A percentile compares a stretch with the other conserved stretches of the same genome.
Conservation (phyloP, 2,329 filamentous ascomycete genomes). For the Diaporthe citrichinensis region DNA sequence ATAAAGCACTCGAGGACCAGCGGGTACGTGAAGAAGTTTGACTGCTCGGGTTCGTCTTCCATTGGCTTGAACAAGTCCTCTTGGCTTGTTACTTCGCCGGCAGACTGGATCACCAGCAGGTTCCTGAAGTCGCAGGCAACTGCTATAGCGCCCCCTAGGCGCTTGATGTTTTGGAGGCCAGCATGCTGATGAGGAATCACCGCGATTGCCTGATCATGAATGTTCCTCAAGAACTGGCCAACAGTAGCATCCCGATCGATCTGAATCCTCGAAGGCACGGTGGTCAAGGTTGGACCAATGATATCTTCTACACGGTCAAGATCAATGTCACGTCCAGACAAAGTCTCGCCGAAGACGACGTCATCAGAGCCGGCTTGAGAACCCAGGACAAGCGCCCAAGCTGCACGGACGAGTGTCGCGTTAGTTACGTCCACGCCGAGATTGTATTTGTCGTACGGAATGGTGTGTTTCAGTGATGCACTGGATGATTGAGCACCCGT, state of each 20-base stretch:
- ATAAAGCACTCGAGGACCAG: neutral
- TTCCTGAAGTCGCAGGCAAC: constrained; percentile 18
- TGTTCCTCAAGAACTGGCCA: constrained; percentile 37
- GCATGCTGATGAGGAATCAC: constrained; percentile 74
- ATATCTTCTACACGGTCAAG: constrained; percentile 32
- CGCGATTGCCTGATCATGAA: neutral
- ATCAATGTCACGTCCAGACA: constrained; percentile 27
- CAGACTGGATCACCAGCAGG: constrained; percentile 15
- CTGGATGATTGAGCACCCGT: neutral
- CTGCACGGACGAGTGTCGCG: constrained; percentile 57
- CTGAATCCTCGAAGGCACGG: constrained; percentile 65
- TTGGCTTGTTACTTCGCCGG: neutral
- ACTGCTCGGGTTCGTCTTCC: neutral
- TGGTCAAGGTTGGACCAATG: constrained; percentile 64
- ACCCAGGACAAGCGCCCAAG: constrained; percentile 14
- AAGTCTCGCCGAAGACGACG: constrained; percentile 29
- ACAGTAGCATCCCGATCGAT: constrained; percentile 51
- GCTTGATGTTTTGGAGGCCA: constrained; percentile 70
- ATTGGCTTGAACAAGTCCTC: neutral
- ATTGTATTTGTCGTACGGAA: neutral
- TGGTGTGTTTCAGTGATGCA: neutral
- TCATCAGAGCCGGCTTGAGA: constrained; percentile 14
- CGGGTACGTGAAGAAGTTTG: constrained; percentile 21
- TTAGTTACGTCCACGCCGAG: neutral
- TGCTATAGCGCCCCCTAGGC: constrained; percentile 50